Base-by-base conservation (phyloP, 768 basidiomycete genomes). In the Trichaptum fuscoviolaceum region DNA sequence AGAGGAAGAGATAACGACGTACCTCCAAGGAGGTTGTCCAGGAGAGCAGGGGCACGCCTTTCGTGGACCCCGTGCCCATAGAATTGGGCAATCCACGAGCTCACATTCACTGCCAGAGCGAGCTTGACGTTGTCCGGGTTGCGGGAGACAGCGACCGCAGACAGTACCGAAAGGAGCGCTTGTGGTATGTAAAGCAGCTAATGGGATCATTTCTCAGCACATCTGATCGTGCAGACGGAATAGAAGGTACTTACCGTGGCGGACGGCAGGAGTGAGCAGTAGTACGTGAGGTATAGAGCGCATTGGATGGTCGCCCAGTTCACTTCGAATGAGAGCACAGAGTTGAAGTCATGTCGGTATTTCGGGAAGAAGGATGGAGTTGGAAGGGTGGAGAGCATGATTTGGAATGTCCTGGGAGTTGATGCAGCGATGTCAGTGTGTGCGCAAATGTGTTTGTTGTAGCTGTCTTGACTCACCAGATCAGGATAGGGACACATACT, bases 81-180 rank as follows among this genome's bases (percentile, higher is more conserved):
- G 77, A 99, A 96, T 75, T 99, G 96, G 4, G 86, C 87, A 62
- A 95, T 81, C 96, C 96, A 99, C n/a, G 84, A 85, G n/a, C 82
- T 72, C 25, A 75, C 81, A 70, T 95, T 91, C 0, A 94, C 69
- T 5, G 81, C 68, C 27, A 76, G 76, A 0, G 90, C 92, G 57
- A 83, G 73, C 15, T 78, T 78, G 58, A 90, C 74, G 58, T 85
- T 82, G n/a, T 83, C 80, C 1, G 85, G 76, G 60, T 81, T 79
- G 30, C 85, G 75, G 4, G 77, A 72, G 74, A 88, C 89, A 0
- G 92, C 87, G 1, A 87, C 92, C 9, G 95, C 90, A 0, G 87
- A 86, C 27, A 94, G 74, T 62, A 93, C 77, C 17, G 86, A 82
- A 30, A 91, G 68, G 17, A 81, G 68, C 71, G 91, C 75, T 71